phyloP scores from a whole-genome alignment of 305 asterid species.

The Rubia tinctorum region DNA sequence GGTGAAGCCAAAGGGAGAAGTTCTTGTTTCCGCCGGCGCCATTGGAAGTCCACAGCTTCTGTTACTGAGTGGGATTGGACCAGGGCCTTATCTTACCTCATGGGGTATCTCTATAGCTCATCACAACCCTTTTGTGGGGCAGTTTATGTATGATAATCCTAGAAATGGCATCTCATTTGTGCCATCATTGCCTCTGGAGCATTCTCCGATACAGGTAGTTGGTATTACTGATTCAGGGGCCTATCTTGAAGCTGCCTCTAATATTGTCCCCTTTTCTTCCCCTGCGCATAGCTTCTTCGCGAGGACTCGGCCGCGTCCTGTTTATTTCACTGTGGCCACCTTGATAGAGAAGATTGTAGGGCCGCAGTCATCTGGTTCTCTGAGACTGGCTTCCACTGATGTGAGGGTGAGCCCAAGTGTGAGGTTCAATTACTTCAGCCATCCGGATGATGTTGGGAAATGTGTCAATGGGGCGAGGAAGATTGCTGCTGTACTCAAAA shows the following conservation, averaged over 20 bases:
- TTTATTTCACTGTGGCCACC: constrained; percentile 73
- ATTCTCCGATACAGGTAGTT: constrained; percentile 79
- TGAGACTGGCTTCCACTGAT: constrained; percentile 68
- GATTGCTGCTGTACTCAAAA: constrained; percentile 55
- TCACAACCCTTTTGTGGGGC: constrained; percentile 73
- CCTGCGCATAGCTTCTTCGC: constrained; percentile 47
- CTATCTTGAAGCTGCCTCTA: constrained; percentile 91
- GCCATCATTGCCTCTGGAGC: constrained; percentile 71
- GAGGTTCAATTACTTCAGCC: constrained; percentile 70
- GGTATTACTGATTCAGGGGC: constrained; percentile 78
- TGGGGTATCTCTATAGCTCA: constrained; percentile 79
- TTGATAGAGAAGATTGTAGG: constrained; percentile 79
- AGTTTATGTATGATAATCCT: constrained; percentile 77
- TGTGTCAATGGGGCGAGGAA: constrained; percentile 76
- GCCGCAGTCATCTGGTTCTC: constrained; percentile 71
- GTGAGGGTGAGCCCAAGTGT: constrained; percentile 63
- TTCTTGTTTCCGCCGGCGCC: constrained; percentile 74
- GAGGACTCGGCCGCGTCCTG: constrained; percentile 39
- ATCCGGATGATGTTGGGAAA: constrained; percentile 46
- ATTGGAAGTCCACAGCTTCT: constrained; percentile 88
- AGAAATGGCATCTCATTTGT: constrained; percentile 84
- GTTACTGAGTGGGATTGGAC: constrained; percentile 86
- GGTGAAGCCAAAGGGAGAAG: constrained; percentile 66
- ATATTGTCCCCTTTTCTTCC: constrained; percentile 59
- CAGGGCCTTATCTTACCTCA: constrained; percentile 73